A percentile compares a stretch with the other conserved stretches of the same genome.
phyloP scores from a whole-genome alignment of 495 filamentous ascomycete genomes.

The Hyaloscypha variabilis region DNA sequence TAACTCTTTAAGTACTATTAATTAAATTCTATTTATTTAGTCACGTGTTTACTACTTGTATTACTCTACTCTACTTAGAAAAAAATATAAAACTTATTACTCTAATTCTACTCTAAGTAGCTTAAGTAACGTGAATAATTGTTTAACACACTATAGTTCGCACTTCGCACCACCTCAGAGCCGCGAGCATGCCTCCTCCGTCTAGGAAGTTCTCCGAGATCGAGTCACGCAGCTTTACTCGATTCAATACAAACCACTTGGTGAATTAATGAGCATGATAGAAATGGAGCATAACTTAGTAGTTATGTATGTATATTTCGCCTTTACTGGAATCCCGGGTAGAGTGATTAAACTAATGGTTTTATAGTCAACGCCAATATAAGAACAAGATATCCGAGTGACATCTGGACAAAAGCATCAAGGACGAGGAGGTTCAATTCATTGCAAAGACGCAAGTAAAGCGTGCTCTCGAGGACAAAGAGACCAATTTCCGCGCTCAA shows the following conservation, averaged over 20 bases:
- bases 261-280: neutral
- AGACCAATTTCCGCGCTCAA: conserved; percentile 4
- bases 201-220: neutral
- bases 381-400: conserved; percentile 2
- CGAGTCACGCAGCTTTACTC: neutral
- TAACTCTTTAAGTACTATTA: too few relatives aligned
- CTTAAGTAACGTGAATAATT: too few relatives aligned
- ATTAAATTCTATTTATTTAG: too few relatives aligned
- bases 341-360: neutral
- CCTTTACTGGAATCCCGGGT: neutral
- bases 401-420: conserved; percentile 11
- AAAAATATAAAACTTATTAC: too few relatives aligned
- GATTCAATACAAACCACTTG: neutral
- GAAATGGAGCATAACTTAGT: neutral
- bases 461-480: conserved; percentile 8
- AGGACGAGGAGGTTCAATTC: neutral
- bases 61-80: too few relatives aligned
- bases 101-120: too few relatives aligned
- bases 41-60: too few relatives aligned
- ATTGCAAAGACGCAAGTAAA: neutral
- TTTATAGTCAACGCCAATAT: conserved; percentile 9
- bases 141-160: too few relatives aligned
- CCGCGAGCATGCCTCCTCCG: neutral
- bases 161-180: neutral
- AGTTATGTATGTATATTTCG: neutral